Base-by-base conservation (phyloP, 495 filamentous ascomycete genomes). In the Penicillium nucicola region DNA sequence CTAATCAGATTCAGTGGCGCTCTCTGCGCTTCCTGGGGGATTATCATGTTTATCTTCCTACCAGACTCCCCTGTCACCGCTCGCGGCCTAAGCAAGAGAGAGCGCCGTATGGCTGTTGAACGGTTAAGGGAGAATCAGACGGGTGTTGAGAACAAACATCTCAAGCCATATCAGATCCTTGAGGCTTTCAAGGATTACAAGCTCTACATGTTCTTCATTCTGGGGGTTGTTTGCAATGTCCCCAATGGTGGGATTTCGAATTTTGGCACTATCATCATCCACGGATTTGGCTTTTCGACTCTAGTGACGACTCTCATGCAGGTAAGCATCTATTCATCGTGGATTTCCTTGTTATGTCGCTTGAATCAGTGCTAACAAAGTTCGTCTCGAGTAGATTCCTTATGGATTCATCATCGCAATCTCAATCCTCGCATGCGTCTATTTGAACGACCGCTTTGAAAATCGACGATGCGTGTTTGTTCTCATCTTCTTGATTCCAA, bases 41-140 rank as follows among this genome's bases (percentile, higher is more conserved):
- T 84, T 31, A 75, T 84, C 30, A 75, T 77, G 52, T 78, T 80
- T 51, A 72, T 80, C 30, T 69, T 80, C 56, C 82, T 87, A 50
- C 83, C 84, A 0, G 82, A 85, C 55, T 82, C 81, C 2, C 83
- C 83, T 0, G 78, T 85, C 59, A 78, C 77, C 0, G 82, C 84
- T 5, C 77, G 74, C 31, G 83, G 82, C 34, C 77, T 86, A 22
- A 77, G 48, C 25, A 69, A 77, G 38, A 70, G 74, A 45, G 76
- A 86, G 55, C 81, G 83, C 42, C 68, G 69, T 18, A 66, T 85
- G 42, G 81, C 83, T 37, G 72, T 85, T 10, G 77, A 83, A 51
- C 72, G 83, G 12, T 65, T 86, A 9, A 69, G 80, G 19, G 71
- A 74, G 11, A 84, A 87, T 44, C 81, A 84, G 52, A 85, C 83